phyloP scores from a whole-genome alignment of 495 filamentous ascomycete genomes.

The Cercophora samala region DNA sequence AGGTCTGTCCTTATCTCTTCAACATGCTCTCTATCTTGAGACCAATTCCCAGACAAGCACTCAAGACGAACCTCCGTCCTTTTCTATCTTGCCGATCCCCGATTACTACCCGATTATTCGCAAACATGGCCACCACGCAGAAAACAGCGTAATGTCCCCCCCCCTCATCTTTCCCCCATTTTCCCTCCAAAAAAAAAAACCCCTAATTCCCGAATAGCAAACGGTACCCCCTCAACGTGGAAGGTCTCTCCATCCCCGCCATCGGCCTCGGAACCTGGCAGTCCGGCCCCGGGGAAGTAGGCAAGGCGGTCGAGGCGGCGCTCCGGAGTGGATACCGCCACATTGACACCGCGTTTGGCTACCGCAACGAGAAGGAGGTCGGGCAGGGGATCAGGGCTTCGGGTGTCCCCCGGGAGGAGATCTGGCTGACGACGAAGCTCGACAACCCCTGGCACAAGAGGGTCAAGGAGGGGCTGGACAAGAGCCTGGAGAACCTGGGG shows the following conservation, averaged over 20 bases:
- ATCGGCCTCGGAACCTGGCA: conserved; percentile 86
- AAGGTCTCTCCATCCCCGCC: conserved; percentile 73
- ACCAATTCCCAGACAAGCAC: background rate
- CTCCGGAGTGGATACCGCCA: conserved; percentile 62
- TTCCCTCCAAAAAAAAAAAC: too few relatives aligned
- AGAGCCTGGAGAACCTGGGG: conserved; percentile 65
- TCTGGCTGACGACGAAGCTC: conserved; percentile 87
- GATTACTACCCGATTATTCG: background rate
- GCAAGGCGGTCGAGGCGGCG: conserved; percentile 67
- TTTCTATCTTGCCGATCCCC: background rate
- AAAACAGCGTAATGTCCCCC: conserved; percentile 33
- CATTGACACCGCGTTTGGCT: conserved; percentile 68
- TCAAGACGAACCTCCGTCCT: background rate
- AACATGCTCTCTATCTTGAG: background rate
- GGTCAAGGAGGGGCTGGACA: conserved; percentile 62
- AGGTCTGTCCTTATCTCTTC: background rate
- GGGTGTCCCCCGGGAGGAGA: conserved; percentile 73
- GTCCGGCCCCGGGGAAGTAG: conserved; percentile 48
- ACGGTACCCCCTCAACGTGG: conserved; percentile 64
- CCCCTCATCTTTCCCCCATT: background rate
- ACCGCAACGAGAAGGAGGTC: conserved; percentile 82
- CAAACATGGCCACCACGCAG: conserved; percentile 37
- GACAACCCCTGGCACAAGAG: conserved; percentile 77
- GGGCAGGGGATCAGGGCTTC: conserved; percentile 76
- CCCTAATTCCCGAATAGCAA: conserved; percentile 46